Base-by-base conservation (phyloP, 1,284 basidiomycete species). In the Apiotrichum montevideense region DNA sequence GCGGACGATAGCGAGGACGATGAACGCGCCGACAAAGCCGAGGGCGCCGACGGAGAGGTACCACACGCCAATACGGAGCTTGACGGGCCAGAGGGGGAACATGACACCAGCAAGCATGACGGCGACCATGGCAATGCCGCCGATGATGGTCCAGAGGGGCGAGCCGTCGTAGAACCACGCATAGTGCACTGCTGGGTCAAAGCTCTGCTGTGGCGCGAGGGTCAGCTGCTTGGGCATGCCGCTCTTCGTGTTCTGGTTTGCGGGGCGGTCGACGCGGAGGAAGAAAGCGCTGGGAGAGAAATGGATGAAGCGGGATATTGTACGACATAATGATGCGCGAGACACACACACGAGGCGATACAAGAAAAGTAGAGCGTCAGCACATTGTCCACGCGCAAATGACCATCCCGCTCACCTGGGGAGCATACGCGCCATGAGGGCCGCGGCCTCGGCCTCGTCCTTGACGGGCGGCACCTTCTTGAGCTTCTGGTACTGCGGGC, bases 151-250 rank as follows among this genome's bases (percentile, higher is more conserved):
- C 63, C 87, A 90, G 81, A 92, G 86, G 72, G 97, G 92, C 3
- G 88, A 88, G 42, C 93, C 92, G 63, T 96, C 92, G 77, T 92
- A 93, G 77, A 98, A 91, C 95, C 95, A 98, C 15, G 88, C 93
- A 74, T 90, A 98, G 77, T 92, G 90, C 3, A 74, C 73, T 7
- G 86, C 83, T 3, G 82, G 78, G n/a, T 80, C 77, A 74, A 95
- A 95, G 63, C 83, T 78, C 73, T 98, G 96, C 62, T 85, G 77
- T 40, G 78, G 87, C 57, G 87, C 87, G 72, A 99, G 84, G 64
- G 86, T 83, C 55, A 96, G 82, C 37, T 80, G 80, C 76, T 90
- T 92, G 5, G 90, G 90, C 34, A 87, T 87, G 13, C 84, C 83
- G 0, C 84, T 79, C 2, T 85, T 79, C 4, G 83, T 80, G n/a